phyloP scores from a whole-genome alignment of 495 filamentous ascomycete species.

The Apodospora peruviana region DNA sequence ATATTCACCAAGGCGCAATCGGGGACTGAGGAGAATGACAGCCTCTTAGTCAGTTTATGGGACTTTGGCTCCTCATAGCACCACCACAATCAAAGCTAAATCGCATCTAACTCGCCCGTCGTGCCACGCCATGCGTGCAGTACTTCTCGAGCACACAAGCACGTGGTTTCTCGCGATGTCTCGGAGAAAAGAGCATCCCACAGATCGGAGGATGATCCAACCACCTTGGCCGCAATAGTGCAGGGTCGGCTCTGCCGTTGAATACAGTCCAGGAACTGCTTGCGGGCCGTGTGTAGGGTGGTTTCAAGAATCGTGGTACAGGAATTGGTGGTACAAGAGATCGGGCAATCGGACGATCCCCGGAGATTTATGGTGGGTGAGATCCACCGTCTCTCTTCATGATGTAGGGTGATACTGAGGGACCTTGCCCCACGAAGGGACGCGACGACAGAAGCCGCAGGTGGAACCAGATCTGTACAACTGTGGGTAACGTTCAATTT shows the following conservation, averaged over 20 bases:
- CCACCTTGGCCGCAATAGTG: too few relatives aligned
- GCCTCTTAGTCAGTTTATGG: constrained; percentile 51
- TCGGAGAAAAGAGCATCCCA: background rate
- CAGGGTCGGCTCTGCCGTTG: too few relatives aligned
- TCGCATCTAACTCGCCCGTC: too few relatives aligned
- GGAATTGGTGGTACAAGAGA: background rate
- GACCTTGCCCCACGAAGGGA: background rate
- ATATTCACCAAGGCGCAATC: constrained; percentile 62
- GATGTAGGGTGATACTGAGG: background rate
- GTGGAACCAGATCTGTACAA: too few relatives aligned
- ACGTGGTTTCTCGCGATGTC: background rate
- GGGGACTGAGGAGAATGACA: constrained; percentile 36
- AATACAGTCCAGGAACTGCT: too few relatives aligned
- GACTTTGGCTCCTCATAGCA: constrained; percentile 36
- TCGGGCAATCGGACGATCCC: background rate
- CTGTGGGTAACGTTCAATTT: too few relatives aligned
- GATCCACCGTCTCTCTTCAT: background rate
- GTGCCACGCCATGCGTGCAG: too few relatives aligned
- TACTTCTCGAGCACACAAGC: background rate
- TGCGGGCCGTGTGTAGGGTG: too few relatives aligned
- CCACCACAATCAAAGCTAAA: background rate
- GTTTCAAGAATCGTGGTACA: too few relatives aligned
- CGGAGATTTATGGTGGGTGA: background rate
- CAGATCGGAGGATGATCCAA: too few relatives aligned
- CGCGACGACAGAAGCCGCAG: background rate